phyloP scores from a whole-genome alignment of 495 filamentous ascomycete genomes.

The Ramalina intermedia region DNA sequence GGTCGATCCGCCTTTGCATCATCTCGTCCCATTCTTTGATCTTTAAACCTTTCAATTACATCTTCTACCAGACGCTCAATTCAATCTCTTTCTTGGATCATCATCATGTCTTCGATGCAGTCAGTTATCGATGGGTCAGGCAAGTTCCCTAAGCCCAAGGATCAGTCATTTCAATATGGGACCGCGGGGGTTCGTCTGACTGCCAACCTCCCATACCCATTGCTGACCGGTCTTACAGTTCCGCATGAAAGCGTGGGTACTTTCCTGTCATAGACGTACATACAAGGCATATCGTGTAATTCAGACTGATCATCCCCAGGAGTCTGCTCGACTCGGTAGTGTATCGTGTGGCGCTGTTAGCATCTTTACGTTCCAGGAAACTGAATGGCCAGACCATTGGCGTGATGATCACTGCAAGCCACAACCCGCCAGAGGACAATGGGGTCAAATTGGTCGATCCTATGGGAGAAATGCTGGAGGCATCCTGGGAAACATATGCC shows the following conservation, averaged over 20 bases:
- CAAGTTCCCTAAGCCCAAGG: conserved; percentile 57
- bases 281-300: background rate
- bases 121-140: conserved; percentile 43
- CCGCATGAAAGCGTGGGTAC: conserved; percentile 62
- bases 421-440: conserved; percentile 95
- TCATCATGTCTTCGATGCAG: conserved; percentile 12
- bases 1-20: background rate
- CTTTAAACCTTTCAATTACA: conserved; percentile 8
- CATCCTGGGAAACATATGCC: conserved; percentile 80
- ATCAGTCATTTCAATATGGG: conserved; percentile 72
- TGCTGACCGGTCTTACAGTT: conserved; percentile 37
- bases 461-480: conserved; percentile 94
- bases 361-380: conserved; percentile 81
- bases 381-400: conserved; percentile 81
- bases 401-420: conserved; percentile 96
- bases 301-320: conserved; percentile 13
- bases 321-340: conserved; percentile 69
- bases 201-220: conserved; percentile 4
- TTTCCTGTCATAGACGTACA: background rate
- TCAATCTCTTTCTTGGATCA: background rate
- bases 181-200: conserved; percentile 64
- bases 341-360: conserved; percentile 79
- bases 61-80: background rate
- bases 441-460: conserved; percentile 97
- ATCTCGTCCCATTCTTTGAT: conserved; percentile 10